Evolutionary conservation across 306 rosid species (phyloP).

Genomic region (Sechiopsis laciniata): DNA sequence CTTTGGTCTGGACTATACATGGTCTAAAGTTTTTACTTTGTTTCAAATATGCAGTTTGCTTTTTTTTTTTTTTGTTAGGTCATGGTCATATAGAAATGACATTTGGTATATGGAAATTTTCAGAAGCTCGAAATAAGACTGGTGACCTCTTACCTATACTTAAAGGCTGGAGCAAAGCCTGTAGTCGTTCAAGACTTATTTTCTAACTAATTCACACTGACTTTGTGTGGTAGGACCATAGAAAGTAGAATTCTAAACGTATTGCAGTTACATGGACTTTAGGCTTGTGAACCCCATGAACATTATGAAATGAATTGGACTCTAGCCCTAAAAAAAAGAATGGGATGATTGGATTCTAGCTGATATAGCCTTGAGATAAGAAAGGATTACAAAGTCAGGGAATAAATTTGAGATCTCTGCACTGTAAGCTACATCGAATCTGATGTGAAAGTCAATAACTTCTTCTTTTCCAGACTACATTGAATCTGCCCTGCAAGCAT

Average conservation of each 20-base stretch:
- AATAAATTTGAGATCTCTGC: not conserved
- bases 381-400: not conserved
- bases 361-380: not conserved
- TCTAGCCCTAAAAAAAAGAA: not conserved
- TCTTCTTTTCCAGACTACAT: not conserved
- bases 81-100: not conserved
- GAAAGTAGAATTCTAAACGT: not conserved
- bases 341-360: not conserved
- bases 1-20: slow-evolving; percentile 1
- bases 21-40: not conserved
- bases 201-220: not conserved
- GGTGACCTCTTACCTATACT: not conserved
- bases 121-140: not conserved
- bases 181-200: not conserved
- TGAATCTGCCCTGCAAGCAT: no score
- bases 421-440: not conserved
- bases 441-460: not conserved
- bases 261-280: not conserved
- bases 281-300: not conserved
- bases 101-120: not conserved
- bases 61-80: not conserved
- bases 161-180: not conserved
- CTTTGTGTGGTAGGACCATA: not conserved
- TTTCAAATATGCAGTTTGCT: not conserved
- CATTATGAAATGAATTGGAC: not conserved